These are phyloP conservation scores for Tubosaeta sp. DNA, from an alignment of 768 basidiomycete genomes.

Conservation along the genomic window DNA sequence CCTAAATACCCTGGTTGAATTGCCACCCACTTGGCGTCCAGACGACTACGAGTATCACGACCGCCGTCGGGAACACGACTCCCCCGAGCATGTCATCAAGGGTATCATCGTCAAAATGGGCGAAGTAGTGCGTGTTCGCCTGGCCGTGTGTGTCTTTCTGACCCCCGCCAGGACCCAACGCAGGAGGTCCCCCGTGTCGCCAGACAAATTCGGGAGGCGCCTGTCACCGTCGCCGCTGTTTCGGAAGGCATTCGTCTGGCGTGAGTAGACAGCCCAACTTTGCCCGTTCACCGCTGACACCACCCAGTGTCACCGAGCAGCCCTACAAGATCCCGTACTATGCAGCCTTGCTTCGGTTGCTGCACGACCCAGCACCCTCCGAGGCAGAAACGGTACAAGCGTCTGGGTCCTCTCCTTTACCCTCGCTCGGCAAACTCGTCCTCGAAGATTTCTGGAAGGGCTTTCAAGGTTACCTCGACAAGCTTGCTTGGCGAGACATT, in stretches of 20 bases:
- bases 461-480: slow-evolving; percentile 85
- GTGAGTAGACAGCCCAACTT: slow-evolving; percentile 32
- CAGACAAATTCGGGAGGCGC: slow-evolving; percentile 57
- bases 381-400: slow-evolving; percentile 31
- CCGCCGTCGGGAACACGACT: slow-evolving; percentile 63
- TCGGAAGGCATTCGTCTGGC: slow-evolving; percentile 74
- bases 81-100: slow-evolving; percentile 70
- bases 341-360: slow-evolving; percentile 69
- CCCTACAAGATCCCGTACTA: slow-evolving; percentile 93
- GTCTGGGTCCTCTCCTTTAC: slow-evolving; percentile 24
- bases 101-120: slow-evolving; percentile 67
- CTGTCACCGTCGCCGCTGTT: slow-evolving; percentile 56
- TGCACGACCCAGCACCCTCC: slow-evolving; percentile 46
- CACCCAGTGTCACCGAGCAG: slow-evolving; percentile 75
- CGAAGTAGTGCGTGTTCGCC: slow-evolving; percentile 67
- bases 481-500: slow-evolving; percentile 86
- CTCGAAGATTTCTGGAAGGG: slow-evolving; percentile 90
- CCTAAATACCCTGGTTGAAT: not conserved
- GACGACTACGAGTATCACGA: slow-evolving; percentile 63
- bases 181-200: slow-evolving; percentile 70
- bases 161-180: slow-evolving; percentile 50
- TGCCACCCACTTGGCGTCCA: too few species aligned
- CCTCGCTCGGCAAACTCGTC: slow-evolving; percentile 63
- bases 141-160: not conserved
- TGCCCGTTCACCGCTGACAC: slow-evolving; percentile 5